Evolutionary conservation across 2,329 filamentous ascomycete genomes (phyloP).

Genomic region (Hymenotorrendiella dingleyae): DNA sequence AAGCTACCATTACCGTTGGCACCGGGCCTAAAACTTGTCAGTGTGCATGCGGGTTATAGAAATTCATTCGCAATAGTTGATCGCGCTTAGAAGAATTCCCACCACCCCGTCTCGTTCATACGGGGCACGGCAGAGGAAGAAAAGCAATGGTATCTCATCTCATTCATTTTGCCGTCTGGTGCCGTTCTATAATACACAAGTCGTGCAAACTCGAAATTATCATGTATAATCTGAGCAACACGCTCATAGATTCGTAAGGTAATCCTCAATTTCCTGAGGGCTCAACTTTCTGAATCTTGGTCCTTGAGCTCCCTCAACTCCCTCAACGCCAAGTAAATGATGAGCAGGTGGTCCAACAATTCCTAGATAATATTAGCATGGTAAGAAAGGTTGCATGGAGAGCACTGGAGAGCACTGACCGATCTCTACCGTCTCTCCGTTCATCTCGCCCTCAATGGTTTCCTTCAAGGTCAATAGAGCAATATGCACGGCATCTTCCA

Average conservation of each 20-base stretch:
- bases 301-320: slow-evolving; percentile 76
- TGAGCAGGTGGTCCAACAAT: slow-evolving; percentile 94
- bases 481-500: slow-evolving; percentile 98
- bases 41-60: slow-evolving; percentile 28
- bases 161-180: slow-evolving; percentile 28
- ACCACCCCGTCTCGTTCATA: too few relatives aligned
- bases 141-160: slow-evolving; percentile 25
- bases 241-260: slow-evolving; percentile 85
- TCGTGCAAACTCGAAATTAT: slow-evolving; percentile 17
- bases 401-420: slow-evolving; percentile 50
- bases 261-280: slow-evolving; percentile 98
- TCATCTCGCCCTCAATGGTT: slow-evolving; percentile 99
- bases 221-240: slow-evolving; percentile 16
- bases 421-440: slow-evolving; percentile 96
- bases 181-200: slow-evolving; percentile 34
- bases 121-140: too few relatives aligned
- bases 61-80: slow-evolving; percentile 28
- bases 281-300: slow-evolving; percentile 91
- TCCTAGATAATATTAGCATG: slow-evolving; percentile 45
- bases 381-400: neutral
- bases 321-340: slow-evolving; percentile 85
- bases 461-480: slow-evolving; percentile 95
- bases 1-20: slow-evolving; percentile 17
- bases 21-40: slow-evolving; percentile 19
- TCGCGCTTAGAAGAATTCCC: too few relatives aligned